Evolutionary conservation across 192 early-diverging fungal genomes (phyloP), one percentile per base, ranked within the genome.

Genomic region (Umbelopsis sp.): DNA sequence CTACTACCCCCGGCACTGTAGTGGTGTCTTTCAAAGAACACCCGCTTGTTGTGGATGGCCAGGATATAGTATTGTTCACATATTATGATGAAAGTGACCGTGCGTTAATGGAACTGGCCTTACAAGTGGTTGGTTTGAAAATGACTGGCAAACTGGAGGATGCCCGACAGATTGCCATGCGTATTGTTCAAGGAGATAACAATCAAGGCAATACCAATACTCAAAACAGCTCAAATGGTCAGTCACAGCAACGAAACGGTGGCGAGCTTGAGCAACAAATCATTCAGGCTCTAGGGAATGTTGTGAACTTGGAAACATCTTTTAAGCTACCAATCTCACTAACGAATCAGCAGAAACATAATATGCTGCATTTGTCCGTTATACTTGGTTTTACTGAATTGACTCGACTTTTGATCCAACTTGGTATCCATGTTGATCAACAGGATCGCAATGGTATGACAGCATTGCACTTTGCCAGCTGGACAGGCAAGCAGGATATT

Each of bases 31-130:
- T 87, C 52, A 84, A 85, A 67, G 84, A 87, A 45, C 82, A 79
- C 47, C 81, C 83, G 2, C 27, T 82, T 0, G 68, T 84, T 2
- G 18, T 85, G 3, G 81, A 77, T n/a, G 52, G 69, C 13, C 65
- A 74, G n/a, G 78, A 82, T 27, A 61, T 82, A 41, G 70, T 69
- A n/a, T 41, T 82, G 11, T 82, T 82, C 22, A 80, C 72, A 7
- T 82, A 82, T 33, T 80, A 73, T 69, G 78, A 82, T 61, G 78
- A 97, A 72, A 85, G 92, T 22, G 96, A 98, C 76, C 87, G 91
- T 47, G 91, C 92, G n/a, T 75, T 98, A 67, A 88, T 95, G 78
- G 95, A 96, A 71, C 85, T 98, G 22, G 91, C 94, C 4, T 80
- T 98, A 58, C 94, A 95, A 55, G 89, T 95, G 0, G 88, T 96